These are phyloP conservation scores for Paracoccidioides lutzii DNA, from an alignment of 2,329 filamentous ascomycete species.

Conservation along the genomic window DNA sequence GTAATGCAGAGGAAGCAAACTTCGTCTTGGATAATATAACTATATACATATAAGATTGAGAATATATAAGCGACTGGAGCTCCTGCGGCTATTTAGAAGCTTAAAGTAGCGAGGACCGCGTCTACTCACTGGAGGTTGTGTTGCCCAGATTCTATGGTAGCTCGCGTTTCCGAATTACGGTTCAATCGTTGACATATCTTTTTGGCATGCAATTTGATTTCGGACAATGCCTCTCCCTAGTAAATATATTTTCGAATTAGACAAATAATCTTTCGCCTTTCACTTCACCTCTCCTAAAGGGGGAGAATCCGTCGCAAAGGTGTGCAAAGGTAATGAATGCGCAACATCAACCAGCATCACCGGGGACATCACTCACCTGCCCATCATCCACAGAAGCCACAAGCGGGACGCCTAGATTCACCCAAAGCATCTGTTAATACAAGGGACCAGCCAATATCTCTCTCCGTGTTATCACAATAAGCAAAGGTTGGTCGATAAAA, in stretches of 20 bases:
- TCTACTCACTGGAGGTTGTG: constrained; percentile 69
- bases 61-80: constrained; percentile 1
- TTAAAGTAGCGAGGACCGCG: background rate
- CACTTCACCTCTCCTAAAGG: background rate
- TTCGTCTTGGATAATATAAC: constrained; percentile 72
- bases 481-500: constrained; percentile 9
- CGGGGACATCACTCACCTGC: constrained; percentile 39
- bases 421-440: background rate
- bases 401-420: constrained; percentile 66
- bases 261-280: background rate
- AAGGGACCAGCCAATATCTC: background rate
- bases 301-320: background rate
- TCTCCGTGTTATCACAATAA: background rate
- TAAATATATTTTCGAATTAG: background rate
- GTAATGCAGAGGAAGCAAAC: constrained; percentile 90
- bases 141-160: constrained; percentile 73
- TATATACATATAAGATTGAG: constrained; percentile 24
- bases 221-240: constrained; percentile 46
- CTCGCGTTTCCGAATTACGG: constrained; percentile 79
- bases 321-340: background rate
- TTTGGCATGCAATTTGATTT: constrained; percentile 84
- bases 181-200: constrained; percentile 79
- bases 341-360: background rate
- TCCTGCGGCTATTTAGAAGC: background rate
- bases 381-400: constrained; percentile 94